Evolutionary conservation across 23 red algal species (phyloP).

Genomic region (Gracilaria gracilis): DNA sequence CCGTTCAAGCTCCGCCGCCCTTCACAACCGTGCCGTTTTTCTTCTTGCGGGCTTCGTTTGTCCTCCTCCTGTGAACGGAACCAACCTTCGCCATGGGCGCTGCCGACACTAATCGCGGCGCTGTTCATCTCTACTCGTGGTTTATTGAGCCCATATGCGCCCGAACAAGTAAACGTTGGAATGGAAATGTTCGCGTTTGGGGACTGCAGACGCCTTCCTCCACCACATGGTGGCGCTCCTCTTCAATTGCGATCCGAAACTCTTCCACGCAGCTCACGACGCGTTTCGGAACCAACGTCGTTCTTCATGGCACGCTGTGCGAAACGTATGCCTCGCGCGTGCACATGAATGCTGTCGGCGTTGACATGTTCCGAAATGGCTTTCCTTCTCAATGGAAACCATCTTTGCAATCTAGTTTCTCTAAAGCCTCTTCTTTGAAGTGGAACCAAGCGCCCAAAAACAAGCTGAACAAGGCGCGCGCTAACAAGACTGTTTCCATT

Average conservation of each 20-base stretch:
- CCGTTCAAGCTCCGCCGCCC: too few relatives aligned
- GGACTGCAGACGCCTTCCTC: not conserved
- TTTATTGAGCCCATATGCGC: slow-evolving; percentile 34
- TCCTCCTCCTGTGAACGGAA: too few relatives aligned
- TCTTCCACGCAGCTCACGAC: slow-evolving; percentile 24
- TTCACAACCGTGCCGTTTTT: too few relatives aligned
- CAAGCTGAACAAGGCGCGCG: too few relatives aligned
- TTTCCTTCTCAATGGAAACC: slow-evolving; percentile 23
- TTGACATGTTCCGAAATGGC: slow-evolving; percentile 6
- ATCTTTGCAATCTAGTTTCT: not conserved
- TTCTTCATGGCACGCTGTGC: slow-evolving; percentile 14
- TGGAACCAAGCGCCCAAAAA: not conserved
- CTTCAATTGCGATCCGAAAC: not conserved
- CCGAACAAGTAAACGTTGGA: not conserved
- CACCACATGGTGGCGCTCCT: slow-evolving; percentile 22
- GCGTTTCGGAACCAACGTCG: slow-evolving; percentile 33
- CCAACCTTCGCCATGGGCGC: not conserved
- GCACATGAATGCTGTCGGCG: not conserved
- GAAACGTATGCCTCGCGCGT: not conserved
- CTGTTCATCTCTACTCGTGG: slow-evolving; percentile 16
- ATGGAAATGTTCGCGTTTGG: slow-evolving; percentile 37
- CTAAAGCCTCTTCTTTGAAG: not conserved
- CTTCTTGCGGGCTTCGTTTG: too few relatives aligned
- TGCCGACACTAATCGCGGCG: too few relatives aligned
- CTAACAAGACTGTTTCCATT: not conserved